phyloP scores from a whole-genome alignment of 129 eudicot genomes.

The Centrapalus pauciflorus region DNA sequence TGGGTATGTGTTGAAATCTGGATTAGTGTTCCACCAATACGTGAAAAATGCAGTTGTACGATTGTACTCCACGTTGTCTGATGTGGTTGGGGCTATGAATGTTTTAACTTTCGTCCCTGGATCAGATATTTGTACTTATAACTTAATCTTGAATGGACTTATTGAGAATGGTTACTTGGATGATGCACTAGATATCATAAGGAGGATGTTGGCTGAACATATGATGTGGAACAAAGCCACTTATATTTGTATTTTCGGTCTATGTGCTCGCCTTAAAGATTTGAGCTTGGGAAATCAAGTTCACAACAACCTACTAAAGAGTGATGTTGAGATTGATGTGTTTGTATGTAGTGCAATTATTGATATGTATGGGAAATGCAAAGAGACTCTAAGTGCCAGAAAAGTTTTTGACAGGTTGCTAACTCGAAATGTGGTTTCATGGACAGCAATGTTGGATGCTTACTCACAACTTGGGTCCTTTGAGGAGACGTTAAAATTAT shows the following conservation, averaged over 20 bases:
- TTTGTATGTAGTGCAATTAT: neutral
- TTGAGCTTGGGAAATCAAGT: neutral
- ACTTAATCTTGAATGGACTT: neutral
- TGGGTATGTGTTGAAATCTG: neutral
- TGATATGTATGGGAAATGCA: neutral
- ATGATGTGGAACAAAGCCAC: neutral
- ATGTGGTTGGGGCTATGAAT: neutral
- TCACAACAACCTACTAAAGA: neutral
- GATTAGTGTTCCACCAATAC: neutral
- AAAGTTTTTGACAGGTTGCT: neutral
- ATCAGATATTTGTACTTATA: neutral
- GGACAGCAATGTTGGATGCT: slow-evolving; percentile 16
- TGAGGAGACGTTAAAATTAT: slow-evolving; percentile 9
- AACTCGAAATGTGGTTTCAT: slow-evolving; percentile 11
- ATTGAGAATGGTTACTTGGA: neutral
- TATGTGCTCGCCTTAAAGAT: neutral
- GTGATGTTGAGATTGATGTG: neutral
- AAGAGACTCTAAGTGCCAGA: neutral
- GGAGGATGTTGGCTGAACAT: neutral
- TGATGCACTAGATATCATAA: neutral
- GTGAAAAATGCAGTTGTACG: slow-evolving; percentile 4
- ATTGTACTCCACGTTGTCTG: neutral
- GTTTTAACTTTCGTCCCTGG: neutral
- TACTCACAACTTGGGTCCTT: neutral
- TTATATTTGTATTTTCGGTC: neutral